Percentiles rank a stretch among this genome's conserved stretches.
phyloP scores from a whole-genome alignment of 1,139 yeast genomes.

The Scheffersomyces parashehatae region DNA sequence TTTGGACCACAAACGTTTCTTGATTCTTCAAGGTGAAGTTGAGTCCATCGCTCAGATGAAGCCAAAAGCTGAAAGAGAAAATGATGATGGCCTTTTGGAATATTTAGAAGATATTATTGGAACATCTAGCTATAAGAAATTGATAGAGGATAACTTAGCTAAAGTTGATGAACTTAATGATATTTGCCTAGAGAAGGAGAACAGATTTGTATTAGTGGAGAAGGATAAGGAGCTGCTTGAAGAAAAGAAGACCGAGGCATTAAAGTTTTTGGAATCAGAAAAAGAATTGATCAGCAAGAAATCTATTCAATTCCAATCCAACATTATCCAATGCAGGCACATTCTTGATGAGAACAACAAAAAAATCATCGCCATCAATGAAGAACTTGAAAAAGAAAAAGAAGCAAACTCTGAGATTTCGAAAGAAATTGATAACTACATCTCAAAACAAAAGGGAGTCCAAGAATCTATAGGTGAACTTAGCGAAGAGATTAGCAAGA shows the following conservation, averaged over 20 bases:
- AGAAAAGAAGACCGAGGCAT: constrained; percentile 66
- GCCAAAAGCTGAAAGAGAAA: constrained; percentile 89
- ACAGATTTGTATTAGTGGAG: constrained; percentile 75
- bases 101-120: constrained; percentile 97
- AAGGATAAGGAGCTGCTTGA: constrained; percentile 74
- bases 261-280: constrained; percentile 65
- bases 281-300: constrained; percentile 57
- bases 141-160: constrained; percentile 65
- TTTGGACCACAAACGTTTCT: constrained; percentile 88
- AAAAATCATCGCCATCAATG: constrained; percentile 37
- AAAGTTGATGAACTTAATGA: constrained; percentile 74
- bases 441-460: constrained; percentile 34
- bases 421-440: constrained; percentile 40
- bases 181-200: constrained; percentile 77
- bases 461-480: constrained; percentile 28
- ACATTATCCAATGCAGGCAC: constrained; percentile 41
- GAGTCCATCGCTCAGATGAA: constrained; percentile 99
- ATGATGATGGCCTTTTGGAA: constrained; percentile 91
- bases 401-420: constrained; percentile 45
- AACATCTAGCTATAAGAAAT: constrained; percentile 76
- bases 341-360: constrained; percentile 40
- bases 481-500: constrained; percentile 29
- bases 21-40: constrained; percentile 96
- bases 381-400: constrained; percentile 48
- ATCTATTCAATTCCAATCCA: constrained; percentile 59